Conservation (phyloP, 2,329 filamentous ascomycete species). For the Penicillium vulpinum region DNA sequence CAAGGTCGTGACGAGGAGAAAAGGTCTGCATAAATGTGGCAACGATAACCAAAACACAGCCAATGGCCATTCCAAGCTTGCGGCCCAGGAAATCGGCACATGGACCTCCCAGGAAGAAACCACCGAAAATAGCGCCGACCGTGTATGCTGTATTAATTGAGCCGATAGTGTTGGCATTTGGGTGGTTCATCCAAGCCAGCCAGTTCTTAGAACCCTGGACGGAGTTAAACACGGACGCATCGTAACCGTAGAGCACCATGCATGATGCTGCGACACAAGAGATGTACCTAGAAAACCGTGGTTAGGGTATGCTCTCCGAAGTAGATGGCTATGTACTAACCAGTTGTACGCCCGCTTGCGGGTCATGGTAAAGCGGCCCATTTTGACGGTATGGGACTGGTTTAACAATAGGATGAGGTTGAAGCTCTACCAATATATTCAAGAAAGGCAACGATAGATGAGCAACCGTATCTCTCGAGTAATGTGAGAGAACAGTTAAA, state of each 20-base stretch:
- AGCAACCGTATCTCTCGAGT: neutral
- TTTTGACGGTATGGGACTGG: constrained; percentile 8
- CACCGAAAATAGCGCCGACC: constrained; percentile 68
- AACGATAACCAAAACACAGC: constrained; percentile 65
- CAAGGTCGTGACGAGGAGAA: constrained; percentile 60
- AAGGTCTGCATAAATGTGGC: constrained; percentile 70
- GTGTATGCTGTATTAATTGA: constrained; percentile 69
- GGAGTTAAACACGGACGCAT: constrained; percentile 72
- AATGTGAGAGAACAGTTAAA: neutral
- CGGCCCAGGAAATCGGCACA: constrained; percentile 63
- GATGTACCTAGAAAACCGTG: constrained; percentile 56
- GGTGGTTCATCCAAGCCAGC: constrained; percentile 61
- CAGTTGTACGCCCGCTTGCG: constrained; percentile 37
- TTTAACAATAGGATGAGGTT: neutral
- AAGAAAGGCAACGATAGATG: neutral
- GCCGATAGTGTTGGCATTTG: constrained; percentile 49
- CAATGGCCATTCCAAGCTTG: constrained; percentile 64
- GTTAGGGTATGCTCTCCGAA: neutral
- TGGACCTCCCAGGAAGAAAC: constrained; percentile 69
- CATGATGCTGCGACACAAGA: constrained; percentile 69
- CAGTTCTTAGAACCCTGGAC: constrained; percentile 68
- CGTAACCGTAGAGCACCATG: constrained; percentile 75
- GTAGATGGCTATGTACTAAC: constrained; percentile 12
- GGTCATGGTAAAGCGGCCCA: constrained; percentile 21
- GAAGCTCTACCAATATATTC: neutral